These are phyloP conservation scores for Trichosanthes cucumerina DNA, from an alignment of 306 rosid species.

Conservation along the genomic window DNA sequence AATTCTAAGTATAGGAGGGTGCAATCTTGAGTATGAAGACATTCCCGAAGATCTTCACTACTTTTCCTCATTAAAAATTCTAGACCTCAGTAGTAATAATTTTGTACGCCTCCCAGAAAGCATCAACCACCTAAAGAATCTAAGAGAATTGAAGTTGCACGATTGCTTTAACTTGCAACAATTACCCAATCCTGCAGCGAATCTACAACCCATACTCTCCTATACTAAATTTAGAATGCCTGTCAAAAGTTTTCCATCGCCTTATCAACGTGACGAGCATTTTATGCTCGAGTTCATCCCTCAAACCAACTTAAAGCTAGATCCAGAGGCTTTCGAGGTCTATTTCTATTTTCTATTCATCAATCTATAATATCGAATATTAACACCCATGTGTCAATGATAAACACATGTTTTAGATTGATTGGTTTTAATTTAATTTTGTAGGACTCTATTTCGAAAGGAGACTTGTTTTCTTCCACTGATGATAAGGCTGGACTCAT, in stretches of 20 bases:
- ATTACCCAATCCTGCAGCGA: not conserved
- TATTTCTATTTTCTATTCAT: not conserved
- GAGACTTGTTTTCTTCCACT: not conserved
- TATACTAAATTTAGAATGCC: not conserved
- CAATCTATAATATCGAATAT: not conserved
- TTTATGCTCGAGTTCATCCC: not conserved
- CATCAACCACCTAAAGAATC: not conserved
- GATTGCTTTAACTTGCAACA: not conserved
- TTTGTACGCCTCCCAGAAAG: slow-evolving; percentile 2
- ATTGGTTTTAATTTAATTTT: not conserved
- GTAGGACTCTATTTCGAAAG: not conserved
- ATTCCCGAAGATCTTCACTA: slow-evolving; percentile 1
- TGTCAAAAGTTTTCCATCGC: not conserved
- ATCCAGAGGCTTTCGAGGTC: not conserved
- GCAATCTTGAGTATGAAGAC: slow-evolving; percentile 12
- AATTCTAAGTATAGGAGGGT: not conserved
- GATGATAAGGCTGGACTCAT: not conserved
- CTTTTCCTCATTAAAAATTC: not conserved
- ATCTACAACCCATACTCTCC: not conserved
- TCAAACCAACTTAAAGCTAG: not conserved
- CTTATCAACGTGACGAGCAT: not conserved
- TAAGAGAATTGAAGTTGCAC: not conserved
- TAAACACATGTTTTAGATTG: not conserved
- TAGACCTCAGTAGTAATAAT: slow-evolving; percentile 12
- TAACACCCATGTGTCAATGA: not conserved